Conservation (phyloP, 208 protist species). For the Strigomonas culicis region DNA sequence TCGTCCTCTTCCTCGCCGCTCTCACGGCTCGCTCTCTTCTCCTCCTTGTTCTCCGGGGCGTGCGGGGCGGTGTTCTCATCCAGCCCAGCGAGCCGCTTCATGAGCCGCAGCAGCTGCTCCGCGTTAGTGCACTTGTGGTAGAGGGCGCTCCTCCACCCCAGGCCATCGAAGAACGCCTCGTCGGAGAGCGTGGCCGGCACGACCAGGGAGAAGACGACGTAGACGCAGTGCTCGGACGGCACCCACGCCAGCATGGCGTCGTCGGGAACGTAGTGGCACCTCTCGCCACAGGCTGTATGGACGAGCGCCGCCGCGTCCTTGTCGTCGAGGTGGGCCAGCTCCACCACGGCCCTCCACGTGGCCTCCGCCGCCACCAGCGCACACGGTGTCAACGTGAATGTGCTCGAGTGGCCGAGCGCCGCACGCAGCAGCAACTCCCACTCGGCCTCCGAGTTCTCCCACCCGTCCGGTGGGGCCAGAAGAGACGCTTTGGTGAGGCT, state of each 20-base stretch:
- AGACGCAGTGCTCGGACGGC: not conserved
- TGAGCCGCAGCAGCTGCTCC: conserved; percentile 12
- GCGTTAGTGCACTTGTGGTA: not conserved
- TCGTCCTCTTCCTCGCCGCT: conserved; percentile 2
- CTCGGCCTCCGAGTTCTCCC: not conserved
- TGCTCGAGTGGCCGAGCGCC: not conserved
- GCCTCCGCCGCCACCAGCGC: not conserved
- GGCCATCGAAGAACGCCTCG: not conserved
- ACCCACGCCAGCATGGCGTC: not conserved
- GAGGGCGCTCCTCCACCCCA: conserved; percentile 4
- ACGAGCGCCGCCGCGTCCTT: not conserved
- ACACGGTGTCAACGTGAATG: not conserved
- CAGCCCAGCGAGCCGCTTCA: conserved; percentile 17
- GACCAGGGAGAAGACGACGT: not conserved
- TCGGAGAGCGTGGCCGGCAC: not conserved
- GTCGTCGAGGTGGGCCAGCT: not conserved
- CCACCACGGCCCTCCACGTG: not conserved
- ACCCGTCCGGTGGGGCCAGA: not conserved
- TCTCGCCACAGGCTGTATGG: too few species aligned
- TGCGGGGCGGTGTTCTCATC: not conserved
- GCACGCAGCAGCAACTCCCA: not conserved
- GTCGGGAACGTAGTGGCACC: not conserved
- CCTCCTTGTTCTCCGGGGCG: not conserved
- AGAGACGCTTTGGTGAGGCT: not conserved
- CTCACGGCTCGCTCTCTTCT: not conserved